Percentiles rank a stretch among this genome's conserved stretches.
Conservation (phyloP, 2,329 filamentous ascomycete species). For the Didymella segeticola region DNA sequence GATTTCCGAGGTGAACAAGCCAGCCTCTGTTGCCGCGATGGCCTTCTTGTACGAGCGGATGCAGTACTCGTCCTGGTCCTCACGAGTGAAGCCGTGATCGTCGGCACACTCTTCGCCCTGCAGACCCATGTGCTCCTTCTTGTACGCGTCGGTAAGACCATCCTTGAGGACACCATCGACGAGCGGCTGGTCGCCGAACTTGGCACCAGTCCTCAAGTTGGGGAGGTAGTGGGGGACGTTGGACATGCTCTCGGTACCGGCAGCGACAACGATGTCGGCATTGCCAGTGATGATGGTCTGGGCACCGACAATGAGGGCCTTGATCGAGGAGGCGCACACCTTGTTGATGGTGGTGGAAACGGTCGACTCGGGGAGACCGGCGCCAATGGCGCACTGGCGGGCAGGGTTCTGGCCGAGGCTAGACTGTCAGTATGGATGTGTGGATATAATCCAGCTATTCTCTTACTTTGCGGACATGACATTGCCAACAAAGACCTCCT, state of each 20-base stretch:
- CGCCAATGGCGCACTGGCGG: constrained; percentile 88
- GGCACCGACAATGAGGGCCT: constrained; percentile 91
- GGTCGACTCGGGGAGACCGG: constrained; percentile 79
- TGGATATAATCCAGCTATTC: background rate
- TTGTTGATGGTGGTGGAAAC: constrained; percentile 97
- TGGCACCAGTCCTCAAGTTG: constrained; percentile 82
- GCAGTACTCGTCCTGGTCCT: constrained; percentile 93
- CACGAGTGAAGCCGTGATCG: constrained; percentile 81
- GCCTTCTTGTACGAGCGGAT: constrained; percentile 95
- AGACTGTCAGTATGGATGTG: constrained; percentile 18
- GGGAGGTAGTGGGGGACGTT: constrained; percentile 96
- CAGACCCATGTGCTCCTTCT: constrained; percentile 96
- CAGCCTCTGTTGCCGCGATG: constrained; percentile 80
- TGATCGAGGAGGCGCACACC: constrained; percentile 94
- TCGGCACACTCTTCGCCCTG: constrained; percentile 88
- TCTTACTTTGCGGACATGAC: constrained; percentile 91
- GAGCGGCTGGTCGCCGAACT: constrained; percentile 90
- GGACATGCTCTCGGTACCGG: constrained; percentile 98
- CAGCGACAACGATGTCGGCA: constrained; percentile 89
- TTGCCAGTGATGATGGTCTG: constrained; percentile 98
- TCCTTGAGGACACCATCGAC: constrained; percentile 94
- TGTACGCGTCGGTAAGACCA: constrained; percentile 92
- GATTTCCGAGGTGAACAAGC: constrained; percentile 85
- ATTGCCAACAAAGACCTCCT: constrained; percentile 98
- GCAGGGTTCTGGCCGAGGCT: constrained; percentile 96